Evolutionary conservation across 805 yeast species (phyloP).

Genomic region (Maudiozyma barnettii): DNA sequence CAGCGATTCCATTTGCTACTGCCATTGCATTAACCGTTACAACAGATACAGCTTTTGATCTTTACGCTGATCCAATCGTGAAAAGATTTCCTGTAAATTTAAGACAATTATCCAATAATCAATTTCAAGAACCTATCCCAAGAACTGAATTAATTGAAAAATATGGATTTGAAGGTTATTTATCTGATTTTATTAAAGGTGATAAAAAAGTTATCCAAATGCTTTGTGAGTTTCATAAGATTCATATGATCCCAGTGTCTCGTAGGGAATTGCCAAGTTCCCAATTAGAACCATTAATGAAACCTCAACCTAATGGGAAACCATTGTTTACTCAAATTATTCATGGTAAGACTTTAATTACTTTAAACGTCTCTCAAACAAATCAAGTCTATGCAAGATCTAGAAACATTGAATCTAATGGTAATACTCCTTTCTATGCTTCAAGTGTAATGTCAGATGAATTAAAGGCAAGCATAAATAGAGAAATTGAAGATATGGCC

Average conservation of each 20-base stretch:
- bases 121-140: constrained; percentile 18
- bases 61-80: constrained; percentile 35
- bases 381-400: constrained; percentile 31
- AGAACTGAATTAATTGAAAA: constrained; percentile 29
- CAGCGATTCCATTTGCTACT: constrained; percentile 44
- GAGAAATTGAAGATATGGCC: constrained; percentile 9
- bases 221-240: constrained; percentile 48
- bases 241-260: constrained; percentile 56
- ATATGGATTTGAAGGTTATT: constrained; percentile 72
- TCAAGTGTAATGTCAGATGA: constrained; percentile 22
- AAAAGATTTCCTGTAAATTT: constrained; percentile 44
- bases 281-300: constrained; percentile 32
- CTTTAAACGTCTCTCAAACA: constrained; percentile 49
- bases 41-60: constrained; percentile 39
- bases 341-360: constrained; percentile 46
- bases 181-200: constrained; percentile 63
- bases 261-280: constrained; percentile 34
- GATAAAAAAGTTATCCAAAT: constrained; percentile 62
- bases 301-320: constrained; percentile 30
- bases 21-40: constrained; percentile 56
- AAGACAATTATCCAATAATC: constrained; percentile 35
- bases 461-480: constrained; percentile 9
- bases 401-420: constrained; percentile 14
- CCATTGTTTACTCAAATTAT: constrained; percentile 47
- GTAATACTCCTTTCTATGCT: constrained; percentile 35